phyloP scores from a whole-genome alignment of 202 grass and related monocot species.

The Carex sylvatica region DNA sequence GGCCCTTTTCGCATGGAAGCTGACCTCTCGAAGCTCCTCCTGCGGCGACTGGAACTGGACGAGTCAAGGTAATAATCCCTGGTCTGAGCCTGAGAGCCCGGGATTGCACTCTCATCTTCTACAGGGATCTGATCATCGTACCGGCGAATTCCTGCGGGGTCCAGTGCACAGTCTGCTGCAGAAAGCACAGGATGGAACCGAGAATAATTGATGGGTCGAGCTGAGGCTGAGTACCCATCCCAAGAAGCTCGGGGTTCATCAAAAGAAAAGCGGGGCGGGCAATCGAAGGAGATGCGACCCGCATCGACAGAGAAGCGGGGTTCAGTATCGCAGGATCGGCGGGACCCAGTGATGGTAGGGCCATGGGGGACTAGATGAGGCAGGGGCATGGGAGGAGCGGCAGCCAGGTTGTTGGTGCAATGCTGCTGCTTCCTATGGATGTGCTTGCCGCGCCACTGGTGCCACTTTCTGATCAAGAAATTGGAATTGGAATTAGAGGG shows the following conservation, averaged over 20 bases:
- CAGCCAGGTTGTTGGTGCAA: background rate
- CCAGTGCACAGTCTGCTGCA: conserved; percentile 39
- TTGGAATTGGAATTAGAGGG: conserved; percentile 19
- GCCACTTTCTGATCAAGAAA: conserved; percentile 61
- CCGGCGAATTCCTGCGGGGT: conserved; percentile 20
- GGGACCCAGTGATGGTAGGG: background rate
- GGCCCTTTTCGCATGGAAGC: conserved; percentile 44
- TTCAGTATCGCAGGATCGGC: conserved; percentile 35
- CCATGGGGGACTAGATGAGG: background rate
- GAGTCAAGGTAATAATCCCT: conserved; percentile 90
- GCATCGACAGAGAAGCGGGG: conserved; percentile 38
- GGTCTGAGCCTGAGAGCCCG: conserved; percentile 60
- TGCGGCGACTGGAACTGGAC: conserved; percentile 57
- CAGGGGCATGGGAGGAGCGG: background rate
- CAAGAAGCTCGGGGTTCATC: conserved; percentile 52
- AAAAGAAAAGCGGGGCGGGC: conserved; percentile 36
- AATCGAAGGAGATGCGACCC: conserved; percentile 45
- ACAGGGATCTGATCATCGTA: conserved; percentile 72
- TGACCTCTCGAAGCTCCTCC: conserved; percentile 69
- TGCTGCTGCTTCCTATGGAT: conserved; percentile 43
- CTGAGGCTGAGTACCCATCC: conserved; percentile 33
- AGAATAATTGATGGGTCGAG: background rate
- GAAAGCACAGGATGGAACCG: conserved; percentile 42
- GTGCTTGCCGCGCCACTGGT: conserved; percentile 71
- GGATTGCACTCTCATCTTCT: conserved; percentile 34